Base-by-base conservation (phyloP, 2,329 filamentous ascomycete genomes). In the Cephalotrichum gorgonifer region DNA sequence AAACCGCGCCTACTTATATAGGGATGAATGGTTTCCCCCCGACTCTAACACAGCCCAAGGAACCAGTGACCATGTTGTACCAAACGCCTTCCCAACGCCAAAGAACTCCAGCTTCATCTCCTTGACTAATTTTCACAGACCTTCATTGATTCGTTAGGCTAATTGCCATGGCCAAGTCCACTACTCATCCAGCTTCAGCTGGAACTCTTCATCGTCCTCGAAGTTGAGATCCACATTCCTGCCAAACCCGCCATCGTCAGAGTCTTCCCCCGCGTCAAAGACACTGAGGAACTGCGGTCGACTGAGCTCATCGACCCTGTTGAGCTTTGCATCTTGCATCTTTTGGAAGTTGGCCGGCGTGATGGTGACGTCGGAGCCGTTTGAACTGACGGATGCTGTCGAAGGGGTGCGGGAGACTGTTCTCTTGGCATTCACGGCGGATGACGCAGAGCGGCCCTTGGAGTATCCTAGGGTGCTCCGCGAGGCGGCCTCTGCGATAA, bases 391-490 rank as follows among this genome's bases (percentile, higher is more conserved):
- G 14, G 47, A 49, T 38, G 47, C 41, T 38, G 39, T 27, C 6
- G 47, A 49, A 3, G 39, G 22, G 14, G 47, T 25, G 30, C 47
- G 47, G n/a, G 47, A 27, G 15, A 49, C 22, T 7, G 41, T 25
- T 11, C 39, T 14, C 20, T 20, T 33, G 12, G 46, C 39, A 31
- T 44, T 43, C 26, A 76, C 58, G 39, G 74, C 63, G 0, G 72
- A 71, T 2, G 71, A 74, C 4, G 74, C 70, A 4, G 70, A 70
- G 30, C 87, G 79, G 30, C 90, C 89, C 62, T 85, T 88, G 50
- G 79, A 86, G 62, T 95, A 95, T 15, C 90, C 90, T 39, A 95
- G 75, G 0, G 89, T 95, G 49, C 81, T 90, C 54, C 83, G 80
- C 2, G 89, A 95, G 6, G 81, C 81, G 6, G 78, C 47, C 22